Percentiles rank a stretch among this genome's conserved stretches.
These are phyloP conservation scores for Stagonosporopsis cucurbitacearum DNA, from an alignment of 2,329 filamentous ascomycete genomes.

Conservation along the genomic window DNA sequence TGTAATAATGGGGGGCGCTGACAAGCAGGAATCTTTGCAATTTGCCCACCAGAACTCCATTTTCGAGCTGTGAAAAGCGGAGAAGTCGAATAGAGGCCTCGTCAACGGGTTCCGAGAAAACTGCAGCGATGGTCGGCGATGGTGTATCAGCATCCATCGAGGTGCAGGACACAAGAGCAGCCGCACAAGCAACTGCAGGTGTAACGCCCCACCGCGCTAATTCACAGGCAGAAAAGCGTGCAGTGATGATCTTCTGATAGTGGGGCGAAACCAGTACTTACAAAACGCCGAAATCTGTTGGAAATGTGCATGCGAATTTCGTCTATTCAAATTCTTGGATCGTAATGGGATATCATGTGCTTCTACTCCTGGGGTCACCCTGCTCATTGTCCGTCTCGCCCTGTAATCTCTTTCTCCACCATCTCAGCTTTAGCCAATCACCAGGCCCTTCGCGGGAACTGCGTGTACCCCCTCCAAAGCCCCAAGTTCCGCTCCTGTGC, in stretches of 20 bases:
- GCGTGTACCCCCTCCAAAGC: slow-evolving; percentile 26
- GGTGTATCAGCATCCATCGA: slow-evolving; percentile 9
- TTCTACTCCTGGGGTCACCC: slow-evolving; percentile 19
- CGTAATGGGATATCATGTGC: slow-evolving; percentile 22
- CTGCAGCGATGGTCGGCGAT: neutral
- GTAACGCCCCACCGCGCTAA: slow-evolving; percentile 5
- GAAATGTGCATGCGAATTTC: slow-evolving; percentile 1
- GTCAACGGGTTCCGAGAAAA: slow-evolving; percentile 20
- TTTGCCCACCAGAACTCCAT: slow-evolving; percentile 25
- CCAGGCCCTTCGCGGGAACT: slow-evolving; percentile 36
- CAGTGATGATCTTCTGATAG: neutral
- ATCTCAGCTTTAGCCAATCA: slow-evolving; percentile 48
- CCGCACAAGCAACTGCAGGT: neutral
- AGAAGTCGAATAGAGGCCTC: slow-evolving; percentile 33
- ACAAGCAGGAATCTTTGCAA: slow-evolving; percentile 33
- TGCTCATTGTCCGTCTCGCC: slow-evolving; percentile 39
- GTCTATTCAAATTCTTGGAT: slow-evolving; percentile 17
- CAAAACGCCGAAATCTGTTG: neutral
- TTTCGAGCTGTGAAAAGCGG: slow-evolving; percentile 21
- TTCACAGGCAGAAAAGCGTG: neutral
- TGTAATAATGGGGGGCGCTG: slow-evolving; percentile 36
- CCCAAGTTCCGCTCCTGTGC: slow-evolving; percentile 37
- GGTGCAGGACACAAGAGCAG: slow-evolving; percentile 8
- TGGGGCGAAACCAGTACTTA: neutral
- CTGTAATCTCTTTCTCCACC: slow-evolving; percentile 47